Conservation (phyloP, 2,329 filamentous ascomycete species). For the Ophiocordyceps camponoti-floridani region DNA sequence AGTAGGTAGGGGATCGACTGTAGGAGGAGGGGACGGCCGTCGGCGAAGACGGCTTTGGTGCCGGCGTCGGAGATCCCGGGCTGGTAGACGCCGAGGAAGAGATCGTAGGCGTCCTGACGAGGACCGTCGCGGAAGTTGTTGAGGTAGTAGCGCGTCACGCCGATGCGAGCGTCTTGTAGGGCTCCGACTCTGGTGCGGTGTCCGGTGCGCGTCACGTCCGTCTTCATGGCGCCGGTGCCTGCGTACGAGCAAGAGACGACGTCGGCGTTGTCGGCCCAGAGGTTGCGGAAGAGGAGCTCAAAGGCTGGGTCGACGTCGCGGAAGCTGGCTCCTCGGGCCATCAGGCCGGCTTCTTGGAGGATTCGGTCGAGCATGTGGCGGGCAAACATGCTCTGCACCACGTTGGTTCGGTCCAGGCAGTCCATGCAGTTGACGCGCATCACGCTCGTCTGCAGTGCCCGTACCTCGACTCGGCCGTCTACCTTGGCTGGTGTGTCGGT, state of each 20-base stretch:
- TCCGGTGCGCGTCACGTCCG: constrained; percentile 89
- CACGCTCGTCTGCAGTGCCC: constrained; percentile 69
- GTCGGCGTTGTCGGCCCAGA: constrained; percentile 98
- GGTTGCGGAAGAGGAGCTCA: constrained; percentile 82
- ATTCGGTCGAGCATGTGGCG: constrained; percentile 79
- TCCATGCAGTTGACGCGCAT: constrained; percentile 99
- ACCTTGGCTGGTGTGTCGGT: constrained; percentile 62
- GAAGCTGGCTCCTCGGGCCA: constrained; percentile 59
- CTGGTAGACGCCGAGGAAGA: constrained; percentile 78
- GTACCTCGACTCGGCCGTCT: constrained; percentile 59
- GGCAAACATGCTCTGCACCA: constrained; percentile 93
- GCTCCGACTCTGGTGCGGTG: constrained; percentile 72
- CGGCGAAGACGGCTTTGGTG: constrained; percentile 58
- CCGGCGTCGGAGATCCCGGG: constrained; percentile 56
- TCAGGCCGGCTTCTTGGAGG: constrained; percentile 66
- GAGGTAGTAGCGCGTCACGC: constrained; percentile 69
- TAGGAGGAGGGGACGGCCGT: constrained; percentile 69
- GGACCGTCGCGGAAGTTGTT: constrained; percentile 96
- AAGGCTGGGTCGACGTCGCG: constrained; percentile 62
- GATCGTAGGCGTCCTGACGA: constrained; percentile 83
- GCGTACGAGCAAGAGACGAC: constrained; percentile 86
- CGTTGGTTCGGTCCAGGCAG: constrained; percentile 92
- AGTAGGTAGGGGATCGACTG: constrained; percentile 89
- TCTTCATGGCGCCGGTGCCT: constrained; percentile 93
- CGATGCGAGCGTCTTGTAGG: constrained; percentile 74